These are phyloP conservation scores for Aureobasidium sp. DNA, from an alignment of 2,329 filamentous ascomycete species.

Conservation along the genomic window DNA sequence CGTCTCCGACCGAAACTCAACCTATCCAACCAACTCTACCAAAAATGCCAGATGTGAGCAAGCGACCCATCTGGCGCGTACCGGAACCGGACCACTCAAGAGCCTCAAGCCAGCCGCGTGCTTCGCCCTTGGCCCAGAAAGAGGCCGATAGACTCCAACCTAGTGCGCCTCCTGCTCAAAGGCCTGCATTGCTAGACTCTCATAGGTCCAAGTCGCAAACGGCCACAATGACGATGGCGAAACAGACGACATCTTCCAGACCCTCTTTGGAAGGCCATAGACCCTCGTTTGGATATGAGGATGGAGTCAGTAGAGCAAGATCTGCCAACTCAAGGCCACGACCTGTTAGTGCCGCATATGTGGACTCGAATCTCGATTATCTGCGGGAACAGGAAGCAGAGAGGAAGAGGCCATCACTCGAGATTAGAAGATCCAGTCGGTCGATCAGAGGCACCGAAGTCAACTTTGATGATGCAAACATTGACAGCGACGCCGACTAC, in stretches of 20 bases:
- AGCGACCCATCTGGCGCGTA: conserved; percentile 46
- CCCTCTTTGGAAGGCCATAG: conserved; percentile 65
- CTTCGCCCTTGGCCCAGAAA: conserved; percentile 28
- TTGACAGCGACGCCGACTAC: conserved; percentile 75
- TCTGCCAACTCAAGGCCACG: conserved; percentile 60
- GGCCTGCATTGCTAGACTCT: conserved; percentile 35
- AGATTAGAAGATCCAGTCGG: conserved; percentile 22
- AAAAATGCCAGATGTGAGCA: conserved; percentile 32
- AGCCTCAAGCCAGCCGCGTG: conserved; percentile 42
- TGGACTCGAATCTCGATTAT: conserved; percentile 76
- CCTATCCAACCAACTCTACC: conserved; percentile 33
- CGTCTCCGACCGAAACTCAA: conserved; percentile 45
- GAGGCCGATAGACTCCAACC: conserved; percentile 30
- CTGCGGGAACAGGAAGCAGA: conserved; percentile 64
- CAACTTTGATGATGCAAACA: conserved; percentile 52
- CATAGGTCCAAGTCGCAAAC: conserved; percentile 43
- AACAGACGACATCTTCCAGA: conserved; percentile 49
- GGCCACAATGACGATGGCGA: conserved; percentile 42
- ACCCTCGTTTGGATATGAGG: conserved; percentile 55
- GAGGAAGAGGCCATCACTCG: conserved; percentile 23
- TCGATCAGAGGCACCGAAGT: conserved; percentile 21
- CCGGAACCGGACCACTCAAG: conserved; percentile 33
- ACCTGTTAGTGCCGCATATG: conserved; percentile 66
- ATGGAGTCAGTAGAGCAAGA: conserved; percentile 49
- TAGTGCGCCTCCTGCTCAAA: conserved; percentile 25